Percentiles rank a stretch among this genome's conserved stretches.
phyloP scores from a whole-genome alignment of 805 yeast genomes.

The Tetrapisispora namnaoensis region DNA sequence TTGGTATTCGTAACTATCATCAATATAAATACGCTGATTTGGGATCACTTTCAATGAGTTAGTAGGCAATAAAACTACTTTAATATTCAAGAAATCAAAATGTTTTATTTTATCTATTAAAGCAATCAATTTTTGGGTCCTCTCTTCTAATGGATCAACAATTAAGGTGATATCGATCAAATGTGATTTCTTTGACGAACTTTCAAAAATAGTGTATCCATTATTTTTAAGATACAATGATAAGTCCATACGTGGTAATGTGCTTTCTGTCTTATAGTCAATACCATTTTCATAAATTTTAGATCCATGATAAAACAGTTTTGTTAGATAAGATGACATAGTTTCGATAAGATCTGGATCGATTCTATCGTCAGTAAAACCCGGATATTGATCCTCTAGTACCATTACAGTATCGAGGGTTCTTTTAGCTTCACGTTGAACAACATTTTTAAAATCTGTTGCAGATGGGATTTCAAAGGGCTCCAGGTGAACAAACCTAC shows the following conservation, averaged over 20 bases:
- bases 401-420: conserved; percentile 32
- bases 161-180: conserved; percentile 48
- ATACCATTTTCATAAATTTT: conserved; percentile 26
- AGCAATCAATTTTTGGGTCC: conserved; percentile 52
- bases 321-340: conserved; percentile 35
- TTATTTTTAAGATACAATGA: conserved; percentile 15
- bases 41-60: conserved; percentile 33
- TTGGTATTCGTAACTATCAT: conserved; percentile 29
- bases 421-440: conserved; percentile 39
- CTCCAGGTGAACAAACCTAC: conserved; percentile 38
- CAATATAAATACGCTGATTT: conserved; percentile 47
- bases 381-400: conserved; percentile 15
- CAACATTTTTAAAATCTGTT: conserved; percentile 31
- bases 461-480: conserved; percentile 16
- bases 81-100: conserved; percentile 42
- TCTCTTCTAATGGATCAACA: conserved; percentile 64
- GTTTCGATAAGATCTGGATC: conserved; percentile 40
- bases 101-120: conserved; percentile 35
- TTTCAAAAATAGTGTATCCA: conserved; percentile 16
- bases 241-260: conserved; percentile 41
- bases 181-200: conserved; percentile 17
- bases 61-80: conserved; percentile 52
- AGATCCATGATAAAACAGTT: conserved; percentile 32
- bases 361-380: conserved; percentile 10
- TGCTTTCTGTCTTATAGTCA: conserved; percentile 33